A percentile compares a stretch with the other conserved stretches of the same genome.
Conservation (phyloP, 495 filamentous ascomycete genomes). For the Daldinia loculata region DNA sequence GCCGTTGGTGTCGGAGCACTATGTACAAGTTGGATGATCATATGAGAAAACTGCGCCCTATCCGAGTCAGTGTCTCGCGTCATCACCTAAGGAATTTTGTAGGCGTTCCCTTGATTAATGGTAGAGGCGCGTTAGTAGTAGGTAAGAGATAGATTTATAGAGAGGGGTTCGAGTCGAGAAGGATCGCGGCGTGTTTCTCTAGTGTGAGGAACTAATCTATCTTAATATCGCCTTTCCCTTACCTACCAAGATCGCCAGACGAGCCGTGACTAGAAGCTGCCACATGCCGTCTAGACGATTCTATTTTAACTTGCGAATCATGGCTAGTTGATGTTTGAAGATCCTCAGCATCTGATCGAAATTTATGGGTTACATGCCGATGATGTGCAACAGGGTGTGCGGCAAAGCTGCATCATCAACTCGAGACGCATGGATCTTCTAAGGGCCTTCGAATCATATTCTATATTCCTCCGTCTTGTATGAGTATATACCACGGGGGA, state of each 20-base stretch:
- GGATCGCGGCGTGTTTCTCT: conserved; percentile 10
- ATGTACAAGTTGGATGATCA: background rate
- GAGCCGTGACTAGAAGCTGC: background rate
- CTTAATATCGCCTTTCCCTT: conserved; percentile 4
- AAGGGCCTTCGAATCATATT: conserved; percentile 17
- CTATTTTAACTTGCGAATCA: conserved; percentile 34
- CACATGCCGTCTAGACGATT: conserved; percentile 16
- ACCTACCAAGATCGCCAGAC: conserved; percentile 4
- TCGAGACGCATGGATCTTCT: conserved; percentile 35
- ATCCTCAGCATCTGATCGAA: conserved; percentile 39
- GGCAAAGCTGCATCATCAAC: conserved; percentile 30
- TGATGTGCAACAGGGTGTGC: conserved; percentile 41
- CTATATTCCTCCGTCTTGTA: conserved; percentile 3
- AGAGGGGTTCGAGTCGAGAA: background rate
- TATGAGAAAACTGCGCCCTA: conserved; percentile 18
- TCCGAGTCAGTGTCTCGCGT: conserved; percentile 10
- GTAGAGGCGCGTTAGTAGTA: background rate
- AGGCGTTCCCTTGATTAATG: conserved; percentile 6
- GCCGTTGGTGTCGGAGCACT: conserved; percentile 1
- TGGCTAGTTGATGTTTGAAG: conserved; percentile 23
- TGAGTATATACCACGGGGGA: background rate
- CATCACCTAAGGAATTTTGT: background rate
- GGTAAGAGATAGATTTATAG: background rate
- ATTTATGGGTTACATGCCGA: conserved; percentile 41
- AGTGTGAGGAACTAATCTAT: conserved; percentile 10